phyloP scores from a whole-genome alignment of 2,329 filamentous ascomycete species.

The Hypoxylon sp. region DNA sequence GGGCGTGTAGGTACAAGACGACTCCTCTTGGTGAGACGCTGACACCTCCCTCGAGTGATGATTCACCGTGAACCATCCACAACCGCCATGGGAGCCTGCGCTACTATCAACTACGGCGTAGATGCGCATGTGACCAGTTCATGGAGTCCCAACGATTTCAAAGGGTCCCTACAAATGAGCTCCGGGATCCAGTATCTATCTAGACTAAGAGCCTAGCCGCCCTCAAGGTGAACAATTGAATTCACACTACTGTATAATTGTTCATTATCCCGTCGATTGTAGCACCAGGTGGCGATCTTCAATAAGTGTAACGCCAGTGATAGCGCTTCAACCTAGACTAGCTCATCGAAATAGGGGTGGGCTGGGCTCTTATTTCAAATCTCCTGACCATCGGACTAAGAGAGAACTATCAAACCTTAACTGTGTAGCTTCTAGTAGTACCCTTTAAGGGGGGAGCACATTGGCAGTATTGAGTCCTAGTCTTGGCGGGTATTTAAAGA shows the following conservation, averaged over 20 bases:
- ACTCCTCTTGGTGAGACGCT: background rate
- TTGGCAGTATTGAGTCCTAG: background rate
- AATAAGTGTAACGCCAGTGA: conserved; percentile 12
- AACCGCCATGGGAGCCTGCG: background rate
- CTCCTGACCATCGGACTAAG: conserved; percentile 14
- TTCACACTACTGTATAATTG: conserved; percentile 8
- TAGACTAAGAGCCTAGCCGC: background rate
- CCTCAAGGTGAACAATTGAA: background rate
- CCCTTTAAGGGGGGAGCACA: background rate
- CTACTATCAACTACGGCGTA: background rate
- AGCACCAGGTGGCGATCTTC: conserved; percentile 22
- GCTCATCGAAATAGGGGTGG: background rate
- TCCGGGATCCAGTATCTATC: background rate
- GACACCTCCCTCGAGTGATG: background rate
- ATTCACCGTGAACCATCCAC: background rate
- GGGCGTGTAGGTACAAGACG: background rate
- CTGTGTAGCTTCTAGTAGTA: background rate
- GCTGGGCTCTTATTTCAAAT: background rate
- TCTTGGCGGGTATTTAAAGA: background rate
- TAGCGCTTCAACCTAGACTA: conserved; percentile 17
- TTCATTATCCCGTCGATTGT: conserved; percentile 15
- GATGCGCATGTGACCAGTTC: background rate
- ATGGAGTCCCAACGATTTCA: background rate
- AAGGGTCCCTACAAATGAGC: background rate
- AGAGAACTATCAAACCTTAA: conserved; percentile 3